Percentiles rank a stretch among this genome's conserved stretches.
Conservation (phyloP, 306 rosid species). For the Prunus mira region DNA sequence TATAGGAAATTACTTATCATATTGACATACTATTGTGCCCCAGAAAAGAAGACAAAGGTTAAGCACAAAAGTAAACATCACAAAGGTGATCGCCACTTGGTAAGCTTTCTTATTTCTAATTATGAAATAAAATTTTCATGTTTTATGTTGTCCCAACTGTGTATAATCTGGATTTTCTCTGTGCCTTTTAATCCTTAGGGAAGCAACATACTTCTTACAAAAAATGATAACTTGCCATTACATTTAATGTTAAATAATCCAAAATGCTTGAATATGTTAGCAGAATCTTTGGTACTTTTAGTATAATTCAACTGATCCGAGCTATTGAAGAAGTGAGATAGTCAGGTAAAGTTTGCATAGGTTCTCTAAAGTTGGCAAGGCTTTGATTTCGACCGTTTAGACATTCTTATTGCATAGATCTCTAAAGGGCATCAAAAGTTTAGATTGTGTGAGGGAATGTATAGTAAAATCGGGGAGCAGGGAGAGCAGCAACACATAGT, state of each 20-base stretch:
- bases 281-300: background rate
- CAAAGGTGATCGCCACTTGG: constrained; percentile 44
- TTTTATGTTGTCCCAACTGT: background rate
- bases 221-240: background rate
- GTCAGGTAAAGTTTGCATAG: background rate
- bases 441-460: background rate
- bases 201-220: background rate
- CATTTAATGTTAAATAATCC: background rate
- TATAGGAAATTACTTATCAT: background rate
- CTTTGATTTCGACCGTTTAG: background rate
- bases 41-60: constrained; percentile 78
- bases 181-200: background rate
- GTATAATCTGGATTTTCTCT: background rate
- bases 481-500: background rate
- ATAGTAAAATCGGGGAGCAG: background rate
- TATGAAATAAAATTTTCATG: background rate
- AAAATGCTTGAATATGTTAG: background rate
- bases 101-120: constrained; percentile 38
- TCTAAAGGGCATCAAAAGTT: background rate
- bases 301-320: background rate
- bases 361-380: background rate
- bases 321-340: background rate
- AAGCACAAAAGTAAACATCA: constrained; percentile 51
- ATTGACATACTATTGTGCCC: constrained; percentile 19
- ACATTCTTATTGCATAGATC: background rate